phyloP scores from a whole-genome alignment of 139 green algal species.

The Picochlorum sp. region DNA sequence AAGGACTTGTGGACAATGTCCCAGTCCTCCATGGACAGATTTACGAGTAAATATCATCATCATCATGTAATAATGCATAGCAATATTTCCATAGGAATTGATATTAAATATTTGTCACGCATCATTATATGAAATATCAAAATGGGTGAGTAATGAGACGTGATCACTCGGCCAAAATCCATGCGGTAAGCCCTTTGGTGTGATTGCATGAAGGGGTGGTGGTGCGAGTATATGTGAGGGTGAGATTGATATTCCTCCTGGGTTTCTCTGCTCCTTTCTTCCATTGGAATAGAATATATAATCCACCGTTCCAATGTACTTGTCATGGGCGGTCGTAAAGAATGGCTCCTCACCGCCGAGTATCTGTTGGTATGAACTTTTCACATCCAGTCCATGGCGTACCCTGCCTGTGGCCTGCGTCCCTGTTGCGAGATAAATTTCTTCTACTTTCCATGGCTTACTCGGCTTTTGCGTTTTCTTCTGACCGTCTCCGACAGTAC shows the following conservation, averaged over 20 bases:
- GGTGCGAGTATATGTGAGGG: slow-evolving; percentile 45
- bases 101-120: slow-evolving; percentile 6
- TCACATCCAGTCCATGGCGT: slow-evolving; percentile 4
- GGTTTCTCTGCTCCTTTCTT: neutral
- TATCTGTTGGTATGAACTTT: slow-evolving; percentile 19
- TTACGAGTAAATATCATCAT: slow-evolving; percentile 24
- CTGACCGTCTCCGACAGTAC: neutral
- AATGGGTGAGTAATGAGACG: slow-evolving; percentile 49
- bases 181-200: slow-evolving; percentile 44
- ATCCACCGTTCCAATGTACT: slow-evolving; percentile 64
- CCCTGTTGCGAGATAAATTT: slow-evolving; percentile 11
- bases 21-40: slow-evolving; percentile 29
- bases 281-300: slow-evolving; percentile 56
- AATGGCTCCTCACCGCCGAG: slow-evolving; percentile 29
- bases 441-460: slow-evolving; percentile 13
- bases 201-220: slow-evolving; percentile 32
- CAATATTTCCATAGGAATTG: neutral
- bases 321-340: slow-evolving; percentile 36
- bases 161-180: slow-evolving; percentile 44
- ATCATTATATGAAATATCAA: slow-evolving; percentile 13
- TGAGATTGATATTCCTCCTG: slow-evolving; percentile 20
- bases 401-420: neutral
- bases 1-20: slow-evolving; percentile 45
- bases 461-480: neutral
- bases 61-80: slow-evolving; percentile 3